Base-by-base conservation (phyloP, 2,329 filamentous ascomycete species). In the Aureobasidium uvarum region DNA sequence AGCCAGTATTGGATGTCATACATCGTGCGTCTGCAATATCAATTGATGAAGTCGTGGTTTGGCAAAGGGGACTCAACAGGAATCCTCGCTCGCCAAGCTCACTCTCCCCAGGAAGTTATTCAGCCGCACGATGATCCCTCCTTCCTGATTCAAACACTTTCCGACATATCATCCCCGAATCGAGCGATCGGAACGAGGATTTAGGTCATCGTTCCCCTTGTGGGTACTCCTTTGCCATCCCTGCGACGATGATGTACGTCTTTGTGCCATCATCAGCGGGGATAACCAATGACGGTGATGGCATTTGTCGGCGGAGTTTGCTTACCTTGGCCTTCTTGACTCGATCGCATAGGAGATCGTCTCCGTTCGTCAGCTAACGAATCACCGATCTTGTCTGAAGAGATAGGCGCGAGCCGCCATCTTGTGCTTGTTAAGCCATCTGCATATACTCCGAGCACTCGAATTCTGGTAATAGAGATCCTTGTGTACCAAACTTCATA, bases 101-200 rank as follows among this genome's bases (percentile, higher is more conserved):
- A 13, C 28, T 3, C 18, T 36, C 41, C 41, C 43, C 58, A 62
- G 31, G 10, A 62, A 60, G 23, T 48, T 10, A 5, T 38, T 46
- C 39, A 59, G 55, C 55, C 41, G 55, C 55, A 59, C 56, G 59
- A 52, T 48, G 59, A 62, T 62, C 59, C 7, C 31, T 62, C 59
- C 36, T 62, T 62, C 59, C 59, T n/a, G 45, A 31, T 62, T 43
- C 8, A 18, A 31, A 18, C 14, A 33, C 33, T 8, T 8, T 36
- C 33, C 3, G 33, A 36, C 33, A 36, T 36, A 11, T 14, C 16
- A 36, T 18, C 45, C 5, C 59, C 46, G 23, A 38, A 52, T 62
- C 59, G 59, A 33, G 36, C 10, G 14, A 52, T 62, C 45, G 36
- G 36, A 43, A 31, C 3, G 48, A 52, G 2, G 8, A 31, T n/a